These are phyloP conservation scores for Alternaria solani DNA, from an alignment of 2,329 filamentous ascomycete genomes.

Conservation along the genomic window DNA sequence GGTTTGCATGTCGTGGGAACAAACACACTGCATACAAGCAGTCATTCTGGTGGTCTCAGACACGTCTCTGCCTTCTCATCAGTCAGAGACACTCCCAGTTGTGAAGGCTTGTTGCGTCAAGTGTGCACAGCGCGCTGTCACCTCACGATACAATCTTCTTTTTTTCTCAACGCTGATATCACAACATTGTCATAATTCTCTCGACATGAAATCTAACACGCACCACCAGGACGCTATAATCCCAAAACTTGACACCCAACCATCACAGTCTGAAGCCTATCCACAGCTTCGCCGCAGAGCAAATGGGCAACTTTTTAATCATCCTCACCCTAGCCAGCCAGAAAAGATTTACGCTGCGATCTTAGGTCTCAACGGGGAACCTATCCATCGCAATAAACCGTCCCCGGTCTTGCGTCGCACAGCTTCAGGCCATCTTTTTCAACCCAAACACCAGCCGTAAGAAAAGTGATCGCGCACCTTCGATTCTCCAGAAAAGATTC, in stretches of 20 bases:
- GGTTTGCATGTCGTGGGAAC: slow-evolving; percentile 16
- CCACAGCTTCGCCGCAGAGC: background rate
- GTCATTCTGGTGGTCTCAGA: slow-evolving; percentile 5
- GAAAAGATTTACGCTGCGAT: background rate
- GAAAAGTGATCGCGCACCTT: background rate
- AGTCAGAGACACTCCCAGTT: background rate
- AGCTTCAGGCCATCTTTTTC: slow-evolving; percentile 10
- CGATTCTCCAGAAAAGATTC: background rate
- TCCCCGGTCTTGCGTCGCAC: slow-evolving; percentile 18
- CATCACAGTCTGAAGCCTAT: background rate
- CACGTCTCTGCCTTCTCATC: background rate
- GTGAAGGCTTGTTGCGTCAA: background rate
- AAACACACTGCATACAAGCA: slow-evolving; percentile 1
- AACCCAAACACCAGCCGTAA: background rate
- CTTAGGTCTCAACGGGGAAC: slow-evolving; percentile 8
- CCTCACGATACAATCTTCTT: background rate
- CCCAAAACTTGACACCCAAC: background rate
- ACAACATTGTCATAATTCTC: background rate
- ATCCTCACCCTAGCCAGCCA: background rate
- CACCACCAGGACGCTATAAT: background rate
- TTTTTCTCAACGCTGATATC: background rate
- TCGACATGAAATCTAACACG: background rate
- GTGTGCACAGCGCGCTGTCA: background rate
- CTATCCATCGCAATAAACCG: background rate
- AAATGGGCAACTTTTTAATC: background rate